Base-by-base conservation (phyloP, 2,329 filamentous ascomycete genomes). In the Microascus cirrosus region DNA sequence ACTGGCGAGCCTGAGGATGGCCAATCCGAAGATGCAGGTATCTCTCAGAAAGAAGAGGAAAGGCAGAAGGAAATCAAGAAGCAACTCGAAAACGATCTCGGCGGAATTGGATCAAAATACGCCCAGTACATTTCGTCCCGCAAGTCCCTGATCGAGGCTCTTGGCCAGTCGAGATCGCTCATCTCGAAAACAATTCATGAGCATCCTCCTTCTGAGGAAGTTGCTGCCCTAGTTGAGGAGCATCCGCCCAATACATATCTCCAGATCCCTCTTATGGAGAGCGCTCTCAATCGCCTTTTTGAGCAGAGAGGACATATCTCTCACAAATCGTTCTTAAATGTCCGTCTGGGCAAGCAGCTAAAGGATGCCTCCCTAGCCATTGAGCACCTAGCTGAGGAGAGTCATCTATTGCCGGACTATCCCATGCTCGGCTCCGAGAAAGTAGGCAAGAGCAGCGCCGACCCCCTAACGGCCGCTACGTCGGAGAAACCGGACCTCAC, bases 311-410 rank as follows among this genome's bases (percentile, higher is more conserved):
- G 36, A 10, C 51, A 28, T 24, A 42, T 53, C 20, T 35, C 50
- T 34, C 56, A 58, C 15, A 85, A 82, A 64, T 71, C 81, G 0
- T 77, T 85, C 64, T 69, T 84, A 54, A 80, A 76, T 59, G 65
- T 73, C 18, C 66, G 72, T 18, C 68, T 87, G 13, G 66, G 74
- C 22, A 79, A 74, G 61, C 76, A 83, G 61, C 71, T 74, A 24
- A 77, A 78, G 60, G 77, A 82, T 12, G 73, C 74, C 15, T 71
- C 72, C 56, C 76, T 80, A 65, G 66, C 70, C 1, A 69, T 86
- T 8, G 74, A 77, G 54, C 80, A 77, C 59, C 70, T 86, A 2
- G 75, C 77, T 12, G 79, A 86, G 54, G 83, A 86, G 65, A 86
- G 83, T 63, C 81, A 84, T 61, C 70, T 87, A 18, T 73, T 87